Evolutionary conservation across 2,329 filamentous ascomycete species (phyloP).

Genomic region (Harringtonia aguacate): DNA sequence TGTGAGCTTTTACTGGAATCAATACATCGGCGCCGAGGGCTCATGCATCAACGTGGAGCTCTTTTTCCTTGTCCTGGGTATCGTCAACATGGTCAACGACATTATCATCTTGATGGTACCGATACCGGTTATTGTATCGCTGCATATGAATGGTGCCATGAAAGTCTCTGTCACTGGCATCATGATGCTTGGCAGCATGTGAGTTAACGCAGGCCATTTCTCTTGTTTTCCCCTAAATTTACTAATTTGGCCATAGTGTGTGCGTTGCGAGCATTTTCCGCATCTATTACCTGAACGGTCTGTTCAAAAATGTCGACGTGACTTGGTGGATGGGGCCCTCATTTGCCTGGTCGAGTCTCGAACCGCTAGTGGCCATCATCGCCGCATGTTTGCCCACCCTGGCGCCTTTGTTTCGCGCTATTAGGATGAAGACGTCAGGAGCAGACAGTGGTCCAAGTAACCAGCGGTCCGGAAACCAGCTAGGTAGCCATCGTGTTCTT

Average conservation of each 20-base stretch:
- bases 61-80: constrained; percentile 2
- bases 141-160: neutral
- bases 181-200: constrained; percentile 3
- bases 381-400: constrained; percentile 1
- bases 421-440: neutral
- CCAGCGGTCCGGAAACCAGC: neutral
- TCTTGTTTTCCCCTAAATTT: neutral
- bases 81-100: constrained; percentile 5
- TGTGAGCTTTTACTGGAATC: constrained; percentile 1
- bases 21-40: neutral
- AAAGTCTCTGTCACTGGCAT: neutral
- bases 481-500: neutral
- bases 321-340: constrained; percentile 3
- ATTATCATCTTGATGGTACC: constrained; percentile 1
- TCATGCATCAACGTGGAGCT: constrained; percentile 2
- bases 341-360: constrained; percentile 1
- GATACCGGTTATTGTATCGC: neutral
- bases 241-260: neutral
- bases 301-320: neutral
- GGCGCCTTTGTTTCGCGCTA: neutral
- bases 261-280: constrained; percentile 2
- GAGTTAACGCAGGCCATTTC: neutral
- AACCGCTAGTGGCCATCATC: constrained; percentile 1
- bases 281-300: constrained; percentile 2
- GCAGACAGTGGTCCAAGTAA: neutral